A percentile compares a stretch with the other conserved stretches of the same genome.
Conservation (phyloP, 2,329 filamentous ascomycete genomes). For the Penicillium thymicola region DNA sequence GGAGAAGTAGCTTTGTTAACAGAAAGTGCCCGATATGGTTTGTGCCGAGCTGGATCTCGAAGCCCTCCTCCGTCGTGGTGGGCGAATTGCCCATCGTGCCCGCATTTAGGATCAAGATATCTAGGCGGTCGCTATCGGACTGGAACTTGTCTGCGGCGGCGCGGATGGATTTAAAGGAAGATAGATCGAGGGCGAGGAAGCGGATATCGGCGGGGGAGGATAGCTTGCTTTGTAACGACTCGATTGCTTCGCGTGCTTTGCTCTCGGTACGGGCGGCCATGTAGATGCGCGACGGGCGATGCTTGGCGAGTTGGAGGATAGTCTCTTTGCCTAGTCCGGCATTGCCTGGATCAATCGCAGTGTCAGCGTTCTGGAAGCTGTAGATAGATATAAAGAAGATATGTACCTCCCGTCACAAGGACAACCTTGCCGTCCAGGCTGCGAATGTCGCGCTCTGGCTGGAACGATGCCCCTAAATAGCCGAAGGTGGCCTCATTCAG, state of each 20-base stretch:
- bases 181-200: conserved; percentile 49
- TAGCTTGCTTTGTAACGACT: conserved; percentile 37
- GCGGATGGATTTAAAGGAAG: conserved; percentile 50
- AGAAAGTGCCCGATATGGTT: conserved; percentile 49
- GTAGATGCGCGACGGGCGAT: conserved; percentile 53
- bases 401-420: conserved; percentile 51
- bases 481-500: conserved; percentile 36
- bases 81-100: conserved; percentile 46
- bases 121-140: conserved; percentile 41
- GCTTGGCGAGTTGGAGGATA: conserved; percentile 48
- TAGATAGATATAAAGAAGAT: neutral
- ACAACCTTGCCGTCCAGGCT: conserved; percentile 50
- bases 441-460: conserved; percentile 46
- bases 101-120: conserved; percentile 48
- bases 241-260: conserved; percentile 46
- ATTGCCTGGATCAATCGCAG: conserved; percentile 36
- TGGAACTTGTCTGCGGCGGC: conserved; percentile 44
- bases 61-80: conserved; percentile 39
- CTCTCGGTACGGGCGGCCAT: conserved; percentile 50
- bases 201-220: conserved; percentile 39
- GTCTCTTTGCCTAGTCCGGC: conserved; percentile 48
- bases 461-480: conserved; percentile 35
- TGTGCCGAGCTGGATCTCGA: conserved; percentile 47
- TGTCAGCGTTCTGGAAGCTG: neutral
- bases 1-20: conserved; percentile 44